Evolutionary conservation across 2,329 filamentous ascomycete genomes (phyloP).

Genomic region (Exserohilum rostratum): DNA sequence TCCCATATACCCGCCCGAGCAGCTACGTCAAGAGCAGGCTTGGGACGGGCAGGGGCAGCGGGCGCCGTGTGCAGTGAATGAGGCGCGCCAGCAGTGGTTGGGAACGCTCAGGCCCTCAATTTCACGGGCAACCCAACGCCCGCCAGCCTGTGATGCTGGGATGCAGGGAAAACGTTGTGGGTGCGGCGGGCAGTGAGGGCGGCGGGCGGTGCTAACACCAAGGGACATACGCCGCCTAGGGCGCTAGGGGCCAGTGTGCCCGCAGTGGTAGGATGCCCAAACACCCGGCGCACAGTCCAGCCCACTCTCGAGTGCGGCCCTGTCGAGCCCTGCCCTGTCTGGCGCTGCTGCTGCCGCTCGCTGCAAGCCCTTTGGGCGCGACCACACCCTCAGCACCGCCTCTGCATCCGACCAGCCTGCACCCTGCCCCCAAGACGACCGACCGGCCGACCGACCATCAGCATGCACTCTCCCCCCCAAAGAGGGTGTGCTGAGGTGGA

Average conservation of each 20-base stretch:
- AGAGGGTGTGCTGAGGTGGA: slow-evolving; percentile 10
- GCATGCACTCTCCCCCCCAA: slow-evolving; percentile 14
- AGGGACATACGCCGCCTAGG: slow-evolving; percentile 7
- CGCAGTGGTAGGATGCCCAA: slow-evolving; percentile 16
- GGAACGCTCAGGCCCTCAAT: slow-evolving; percentile 3
- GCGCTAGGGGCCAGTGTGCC: background rate
- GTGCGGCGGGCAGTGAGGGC: slow-evolving; percentile 16
- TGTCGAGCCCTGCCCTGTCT: background rate
- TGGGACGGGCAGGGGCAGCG: slow-evolving; percentile 3
- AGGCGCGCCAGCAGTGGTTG: slow-evolving; percentile 8
- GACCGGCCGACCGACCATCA: background rate
- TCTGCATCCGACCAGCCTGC: slow-evolving; percentile 6
- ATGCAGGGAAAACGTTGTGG: slow-evolving; percentile 13
- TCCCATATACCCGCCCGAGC: slow-evolving; percentile 31
- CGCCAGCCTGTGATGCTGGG: too few relatives aligned
- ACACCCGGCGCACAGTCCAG: slow-evolving; percentile 9
- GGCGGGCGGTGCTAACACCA: too few relatives aligned
- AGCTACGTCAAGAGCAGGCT: slow-evolving; percentile 10
- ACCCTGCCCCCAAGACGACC: slow-evolving; percentile 7
- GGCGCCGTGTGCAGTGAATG: slow-evolving; percentile 2
- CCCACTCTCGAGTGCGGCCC: too few relatives aligned
- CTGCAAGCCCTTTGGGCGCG: slow-evolving; percentile 9
- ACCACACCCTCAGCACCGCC: background rate
- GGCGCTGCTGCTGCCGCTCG: slow-evolving; percentile 20
- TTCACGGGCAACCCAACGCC: background rate